Conservation (phyloP, 495 filamentous ascomycete species). For the Penicillium pulvis region DNA sequence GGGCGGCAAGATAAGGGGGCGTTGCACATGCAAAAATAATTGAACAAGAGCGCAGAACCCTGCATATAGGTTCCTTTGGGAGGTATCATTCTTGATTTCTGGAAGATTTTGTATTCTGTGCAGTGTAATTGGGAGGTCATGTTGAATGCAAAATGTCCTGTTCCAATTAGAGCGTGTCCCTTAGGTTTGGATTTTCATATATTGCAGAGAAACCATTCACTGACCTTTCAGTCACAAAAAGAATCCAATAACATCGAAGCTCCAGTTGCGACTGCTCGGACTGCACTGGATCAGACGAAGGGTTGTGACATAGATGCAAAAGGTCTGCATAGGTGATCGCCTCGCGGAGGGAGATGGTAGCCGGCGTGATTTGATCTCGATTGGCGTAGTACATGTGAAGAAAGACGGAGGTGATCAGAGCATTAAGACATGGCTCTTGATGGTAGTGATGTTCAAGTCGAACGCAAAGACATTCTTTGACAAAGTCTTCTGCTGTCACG, state of each 20-base stretch:
- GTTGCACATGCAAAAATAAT: slow-evolving; percentile 16
- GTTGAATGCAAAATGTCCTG: slow-evolving; percentile 26
- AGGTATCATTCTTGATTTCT: slow-evolving; percentile 8
- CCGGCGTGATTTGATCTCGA: slow-evolving; percentile 18
- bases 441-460: slow-evolving; percentile 12
- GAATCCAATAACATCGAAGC: slow-evolving; percentile 19
- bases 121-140: slow-evolving; percentile 19
- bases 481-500: slow-evolving; percentile 19
- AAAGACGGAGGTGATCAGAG: slow-evolving; percentile 17
- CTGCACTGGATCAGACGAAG: slow-evolving; percentile 3
- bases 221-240: slow-evolving; percentile 24
- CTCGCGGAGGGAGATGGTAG: slow-evolving; percentile 21
- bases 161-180: background rate
- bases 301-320: slow-evolving; percentile 15
- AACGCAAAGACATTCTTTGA: slow-evolving; percentile 18
- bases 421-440: slow-evolving; percentile 10
- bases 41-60: slow-evolving; percentile 18
- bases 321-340: slow-evolving; percentile 19
- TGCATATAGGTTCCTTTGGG: slow-evolving; percentile 9
- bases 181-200: background rate
- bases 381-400: slow-evolving; percentile 27
- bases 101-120: slow-evolving; percentile 19
- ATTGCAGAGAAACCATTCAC: background rate
- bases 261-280: slow-evolving; percentile 17
- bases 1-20: slow-evolving; percentile 7